phyloP scores from a whole-genome alignment of 1,284 basidiomycete species.

The Spongiforma sp. region DNA sequence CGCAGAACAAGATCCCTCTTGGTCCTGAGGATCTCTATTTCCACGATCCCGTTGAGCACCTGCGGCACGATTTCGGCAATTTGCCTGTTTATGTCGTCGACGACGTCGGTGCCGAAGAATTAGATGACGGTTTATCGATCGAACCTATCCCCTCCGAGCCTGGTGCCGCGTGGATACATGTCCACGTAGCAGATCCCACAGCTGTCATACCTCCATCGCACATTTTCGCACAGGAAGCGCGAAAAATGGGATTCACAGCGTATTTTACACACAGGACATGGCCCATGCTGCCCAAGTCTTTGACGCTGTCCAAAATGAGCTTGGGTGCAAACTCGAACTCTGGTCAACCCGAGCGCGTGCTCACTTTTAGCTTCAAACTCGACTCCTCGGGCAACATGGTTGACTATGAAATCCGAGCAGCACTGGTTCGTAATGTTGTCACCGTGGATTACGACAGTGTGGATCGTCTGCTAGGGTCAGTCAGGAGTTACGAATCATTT shows the following conservation, averaged over 20 bases:
- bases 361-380: conserved; percentile 87
- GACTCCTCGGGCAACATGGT: conserved; percentile 67
- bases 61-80: conserved; percentile 88
- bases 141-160: conserved; percentile 65
- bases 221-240: conserved; percentile 60
- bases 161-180: conserved; percentile 81
- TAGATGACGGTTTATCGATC: conserved; percentile 95
- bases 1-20: conserved; percentile 34
- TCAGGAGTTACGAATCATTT: conserved; percentile 1
- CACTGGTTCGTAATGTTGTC: conserved; percentile 73
- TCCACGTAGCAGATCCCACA: conserved; percentile 95
- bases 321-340: conserved; percentile 52
- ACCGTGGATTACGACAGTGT: conserved; percentile 75
- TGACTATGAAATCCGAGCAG: conserved; percentile 75
- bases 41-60: conserved; percentile 61
- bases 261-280: conserved; percentile 73
- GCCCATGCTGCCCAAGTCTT: conserved; percentile 70
- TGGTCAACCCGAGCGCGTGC: conserved; percentile 55
- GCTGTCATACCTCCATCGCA: conserved; percentile 77
- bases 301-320: conserved; percentile 56
- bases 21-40: conserved; percentile 65
- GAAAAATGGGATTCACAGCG: conserved; percentile 51
- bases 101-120: conserved; percentile 80
- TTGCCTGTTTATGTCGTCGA: conserved; percentile 92
- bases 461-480: conserved; percentile 53